Evolutionary conservation across 768 basidiomycete genomes (phyloP).

Genomic region (Pleurotus tuber-regium): DNA sequence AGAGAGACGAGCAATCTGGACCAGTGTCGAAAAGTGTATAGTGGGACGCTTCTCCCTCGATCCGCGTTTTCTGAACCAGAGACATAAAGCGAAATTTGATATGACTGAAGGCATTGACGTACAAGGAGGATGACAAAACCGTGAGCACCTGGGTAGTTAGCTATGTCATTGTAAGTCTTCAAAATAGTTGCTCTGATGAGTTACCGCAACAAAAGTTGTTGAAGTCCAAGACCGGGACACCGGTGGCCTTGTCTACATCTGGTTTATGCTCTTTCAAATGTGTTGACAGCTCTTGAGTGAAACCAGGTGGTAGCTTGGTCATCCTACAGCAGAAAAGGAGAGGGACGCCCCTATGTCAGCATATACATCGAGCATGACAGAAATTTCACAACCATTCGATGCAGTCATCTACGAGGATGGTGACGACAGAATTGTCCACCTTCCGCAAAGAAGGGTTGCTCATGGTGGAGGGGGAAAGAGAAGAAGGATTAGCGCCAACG

Average conservation of each 20-base stretch:
- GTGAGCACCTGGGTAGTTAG: constrained; percentile 58
- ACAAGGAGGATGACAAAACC: constrained; percentile 83
- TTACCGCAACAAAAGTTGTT: constrained; percentile 63
- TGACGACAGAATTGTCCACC: constrained; percentile 45
- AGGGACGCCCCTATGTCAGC: too few species aligned
- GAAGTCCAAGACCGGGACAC: constrained; percentile 67
- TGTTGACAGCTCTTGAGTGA: constrained; percentile 65
- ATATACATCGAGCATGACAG: too few species aligned
- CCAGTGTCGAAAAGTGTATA: constrained; percentile 83
- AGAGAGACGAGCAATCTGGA: constrained; percentile 71
- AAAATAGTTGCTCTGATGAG: neutral
- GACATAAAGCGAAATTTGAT: neutral
- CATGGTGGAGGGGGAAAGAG: neutral
- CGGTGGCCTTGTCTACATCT: constrained; percentile 34
- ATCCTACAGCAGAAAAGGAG: constrained; percentile 50
- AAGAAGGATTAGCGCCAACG: too few species aligned
- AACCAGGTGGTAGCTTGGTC: constrained; percentile 76
- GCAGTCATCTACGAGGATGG: constrained; percentile 72
- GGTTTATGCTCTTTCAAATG: constrained; percentile 55
- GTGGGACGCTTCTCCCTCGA: constrained; percentile 40
- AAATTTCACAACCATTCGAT: constrained; percentile 77
- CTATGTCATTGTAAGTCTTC: neutral
- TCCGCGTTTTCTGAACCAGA: constrained; percentile 51
- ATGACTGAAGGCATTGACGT: constrained; percentile 18
- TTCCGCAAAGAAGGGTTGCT: neutral